Evolutionary conservation across 106 monocot species (phyloP), one percentile per base, ranked within the genome.

Genomic region (Vanilla planifolia): DNA sequence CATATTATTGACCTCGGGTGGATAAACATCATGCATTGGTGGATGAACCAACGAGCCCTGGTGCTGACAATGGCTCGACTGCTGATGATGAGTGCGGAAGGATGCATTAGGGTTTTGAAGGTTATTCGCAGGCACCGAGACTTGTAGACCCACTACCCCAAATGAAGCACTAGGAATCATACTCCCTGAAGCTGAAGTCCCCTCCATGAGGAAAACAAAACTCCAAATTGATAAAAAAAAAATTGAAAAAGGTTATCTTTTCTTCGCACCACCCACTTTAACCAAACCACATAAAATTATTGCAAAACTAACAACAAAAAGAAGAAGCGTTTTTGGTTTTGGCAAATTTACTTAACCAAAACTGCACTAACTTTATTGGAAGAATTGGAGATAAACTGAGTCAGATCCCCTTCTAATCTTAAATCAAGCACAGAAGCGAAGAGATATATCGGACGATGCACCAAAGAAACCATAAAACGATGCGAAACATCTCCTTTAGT

Each of bases 111-210:
- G 35, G 33, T 68, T 64, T 59, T 73, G 72, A 33, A 51, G 69
- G 30, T 75, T 71, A 48, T 76, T 64, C 51, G 68, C 61, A 36
- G 72, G 72, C 33, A 81, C 68, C 32, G 68, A 67, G 17, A 72
- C 72, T 64, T 75, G 75, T 25, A 81, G 58, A 59, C 76, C 80
- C 23, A 71, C 15, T 24, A 71, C 51, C 23, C 76, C 72, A 29
- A 55, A 73, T 16, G 72, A 68, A 43, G 59, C 47, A 16, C 76
- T 72, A 11, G 62, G 75, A n/a, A 75, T 62, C 75, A 75, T 68
- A 51, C 55, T 63, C 17, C 80, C 67, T 10, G 70, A 2, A 9
- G 63, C 42, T 43, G 67, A 71, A 43, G 63, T 71, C 63, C 67
- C 75, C 14, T 80, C 75, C 80, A 80, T 75, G 60, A 43, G 1